phyloP scores from a whole-genome alignment of 2,329 filamentous ascomycete species.

The Trichoderma pleuroti region DNA sequence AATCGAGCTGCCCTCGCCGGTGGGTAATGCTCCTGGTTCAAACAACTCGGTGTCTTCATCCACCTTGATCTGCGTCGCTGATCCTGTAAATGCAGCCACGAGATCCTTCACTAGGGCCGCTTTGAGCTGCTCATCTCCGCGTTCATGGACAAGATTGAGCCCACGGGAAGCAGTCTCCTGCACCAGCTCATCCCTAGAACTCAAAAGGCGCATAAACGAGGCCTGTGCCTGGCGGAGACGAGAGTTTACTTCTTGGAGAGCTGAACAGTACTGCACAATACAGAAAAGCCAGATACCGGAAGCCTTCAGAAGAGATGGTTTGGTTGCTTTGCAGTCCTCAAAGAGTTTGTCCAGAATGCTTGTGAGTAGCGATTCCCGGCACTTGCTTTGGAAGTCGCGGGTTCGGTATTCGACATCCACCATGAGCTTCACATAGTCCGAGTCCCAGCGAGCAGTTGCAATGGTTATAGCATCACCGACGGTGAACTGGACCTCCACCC shows the following conservation, averaged over 20 bases:
- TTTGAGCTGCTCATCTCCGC: slow-evolving; percentile 76
- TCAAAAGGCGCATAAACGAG: slow-evolving; percentile 83
- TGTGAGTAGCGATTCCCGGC: slow-evolving; percentile 43
- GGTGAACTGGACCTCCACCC: slow-evolving; percentile 84
- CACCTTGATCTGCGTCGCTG: slow-evolving; percentile 72
- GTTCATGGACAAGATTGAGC: slow-evolving; percentile 88
- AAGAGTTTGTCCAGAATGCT: slow-evolving; percentile 69
- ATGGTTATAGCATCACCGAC: slow-evolving; percentile 85
- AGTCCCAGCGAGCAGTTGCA: slow-evolving; percentile 76
- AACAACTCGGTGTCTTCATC: slow-evolving; percentile 90
- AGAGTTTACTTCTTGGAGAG: slow-evolving; percentile 68
- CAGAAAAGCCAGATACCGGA: slow-evolving; percentile 95
- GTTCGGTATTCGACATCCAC: slow-evolving; percentile 65
- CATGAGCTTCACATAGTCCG: slow-evolving; percentile 69
- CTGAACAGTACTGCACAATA: slow-evolving; percentile 83
- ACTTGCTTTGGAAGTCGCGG: slow-evolving; percentile 36
- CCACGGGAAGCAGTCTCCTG: slow-evolving; percentile 94
- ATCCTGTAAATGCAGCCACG: slow-evolving; percentile 82
- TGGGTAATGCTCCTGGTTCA: slow-evolving; percentile 84
- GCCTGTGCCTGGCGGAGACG: slow-evolving; percentile 75
- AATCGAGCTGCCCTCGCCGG: slow-evolving; percentile 81
- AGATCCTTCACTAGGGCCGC: slow-evolving; percentile 82
- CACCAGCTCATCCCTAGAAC: slow-evolving; percentile 86
- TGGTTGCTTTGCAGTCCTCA: slow-evolving; percentile 73
- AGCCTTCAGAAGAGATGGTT: slow-evolving; percentile 85